Base-by-base conservation (phyloP, 768 basidiomycete species). In the Suillus spraguei region DNA sequence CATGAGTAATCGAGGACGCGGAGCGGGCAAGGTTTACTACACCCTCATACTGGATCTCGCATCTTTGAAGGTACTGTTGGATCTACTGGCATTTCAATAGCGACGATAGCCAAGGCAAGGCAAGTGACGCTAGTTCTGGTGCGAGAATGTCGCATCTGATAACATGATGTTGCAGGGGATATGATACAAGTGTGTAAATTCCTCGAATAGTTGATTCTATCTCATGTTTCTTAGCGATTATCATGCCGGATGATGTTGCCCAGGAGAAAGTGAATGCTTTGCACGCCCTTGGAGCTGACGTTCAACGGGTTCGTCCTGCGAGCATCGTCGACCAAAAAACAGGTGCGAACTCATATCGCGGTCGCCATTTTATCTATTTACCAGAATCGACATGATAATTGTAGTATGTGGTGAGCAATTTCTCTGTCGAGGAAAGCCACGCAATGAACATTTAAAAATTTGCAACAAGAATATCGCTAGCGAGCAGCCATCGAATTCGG, bases 41-140 rank as follows among this genome's bases (percentile, higher is more conserved):
- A 88, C 62, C 97, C 96, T 0, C 76, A 95, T 65, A 95, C 94
- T 0, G 91, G 92, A 7, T 97, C 93, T 0, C 87, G 93, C 8
- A 95, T 99, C 44, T 99, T 99, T 63, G 97, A 99, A 75, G 97
- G 97, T 4, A 99, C 97, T 0, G 94, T 97, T 4, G 97, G 94
- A 9, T 95, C 94, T 0, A 97, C 95, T 0, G 95, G 97, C 7
- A 99, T 99, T 62, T 97, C 95, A 1, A 89, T 99, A 59, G 97
- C 97, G 0, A 97, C 92, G 3, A 91, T 99, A 59, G 92, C 95
- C 2, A 84, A 85, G 66, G 95, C 95, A 13, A 88, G 90, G 94
- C 92, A 67, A 56, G 84, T 68, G 42, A 17, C 1, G 33, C 33
- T 24, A 13, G 2, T 5, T 13, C 11, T 55, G 2, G 10, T 44